Conservation (phyloP, 2,329 filamentous ascomycete species). For the Xylaria sp. region DNA sequence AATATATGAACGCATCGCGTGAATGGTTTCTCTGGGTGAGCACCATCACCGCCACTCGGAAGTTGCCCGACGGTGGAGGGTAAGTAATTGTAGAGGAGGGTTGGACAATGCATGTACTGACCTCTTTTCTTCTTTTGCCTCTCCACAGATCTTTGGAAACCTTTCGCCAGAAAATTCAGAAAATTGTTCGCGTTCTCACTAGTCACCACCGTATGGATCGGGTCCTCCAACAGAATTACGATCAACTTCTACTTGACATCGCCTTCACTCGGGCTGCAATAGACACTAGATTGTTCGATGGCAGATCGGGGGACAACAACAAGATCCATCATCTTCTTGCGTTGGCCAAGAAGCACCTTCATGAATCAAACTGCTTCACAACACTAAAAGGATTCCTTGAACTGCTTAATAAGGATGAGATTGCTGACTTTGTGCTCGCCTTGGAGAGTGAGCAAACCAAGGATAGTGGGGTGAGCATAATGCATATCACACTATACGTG, state of each 20-base stretch:
- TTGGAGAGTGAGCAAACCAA: conserved; percentile 27
- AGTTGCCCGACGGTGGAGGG: conserved; percentile 2
- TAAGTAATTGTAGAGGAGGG: neutral
- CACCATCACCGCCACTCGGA: neutral
- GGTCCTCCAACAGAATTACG: conserved; percentile 15
- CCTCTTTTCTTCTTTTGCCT: neutral
- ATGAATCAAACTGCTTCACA: conserved; percentile 51
- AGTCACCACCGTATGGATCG: neutral
- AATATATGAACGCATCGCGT: conserved; percentile 1
- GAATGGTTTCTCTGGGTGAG: conserved; percentile 7
- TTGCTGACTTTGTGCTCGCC: conserved; percentile 44
- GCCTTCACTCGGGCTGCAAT: neutral
- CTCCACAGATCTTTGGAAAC: neutral
- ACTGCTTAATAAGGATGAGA: conserved; percentile 48
- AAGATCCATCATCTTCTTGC: conserved; percentile 41
- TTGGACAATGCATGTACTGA: neutral
- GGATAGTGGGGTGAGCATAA: conserved; percentile 40
- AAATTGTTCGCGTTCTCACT: neutral
- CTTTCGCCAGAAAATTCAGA: conserved; percentile 6
- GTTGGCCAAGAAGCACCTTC: conserved; percentile 46
- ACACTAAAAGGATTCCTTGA: conserved; percentile 54
- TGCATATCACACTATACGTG: neutral
- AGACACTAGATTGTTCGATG: neutral
- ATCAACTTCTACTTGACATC: conserved; percentile 6
- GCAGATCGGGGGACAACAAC: neutral